Conservation (phyloP, 192 early-diverging fungal genomes). For the Gamsiella multidivaricata region DNA sequence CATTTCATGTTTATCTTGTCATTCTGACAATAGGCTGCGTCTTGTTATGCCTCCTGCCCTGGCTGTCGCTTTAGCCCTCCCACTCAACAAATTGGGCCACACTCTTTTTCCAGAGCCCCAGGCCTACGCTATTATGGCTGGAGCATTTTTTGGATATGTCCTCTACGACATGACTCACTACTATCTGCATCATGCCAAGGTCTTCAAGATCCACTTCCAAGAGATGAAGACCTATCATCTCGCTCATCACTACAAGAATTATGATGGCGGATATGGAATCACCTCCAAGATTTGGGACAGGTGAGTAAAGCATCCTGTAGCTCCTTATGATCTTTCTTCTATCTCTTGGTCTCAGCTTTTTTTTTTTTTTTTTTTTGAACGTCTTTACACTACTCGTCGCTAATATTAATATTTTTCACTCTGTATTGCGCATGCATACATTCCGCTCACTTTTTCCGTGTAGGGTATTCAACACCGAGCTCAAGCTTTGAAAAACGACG, state of each 20-base stretch:
- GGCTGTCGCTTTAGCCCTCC: constrained; percentile 72
- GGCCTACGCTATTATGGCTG: constrained; percentile 77
- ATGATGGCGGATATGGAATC: constrained; percentile 88
- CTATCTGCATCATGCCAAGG: constrained; percentile 92
- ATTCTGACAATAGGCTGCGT: constrained; percentile 71
- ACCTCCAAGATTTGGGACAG: constrained; percentile 91
- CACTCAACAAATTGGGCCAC: constrained; percentile 64
- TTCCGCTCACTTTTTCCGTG: not conserved
- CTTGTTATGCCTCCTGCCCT: constrained; percentile 97
- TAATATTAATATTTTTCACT: not conserved
- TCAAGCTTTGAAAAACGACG: constrained; percentile 23
- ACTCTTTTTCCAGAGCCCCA: constrained; percentile 71
- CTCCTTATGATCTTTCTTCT: not conserved
- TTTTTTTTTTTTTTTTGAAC: not conserved
- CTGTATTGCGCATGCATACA: not conserved
- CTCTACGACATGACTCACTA: constrained; percentile 95
- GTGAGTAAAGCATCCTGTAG: constrained; percentile 7
- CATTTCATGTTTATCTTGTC: not conserved
- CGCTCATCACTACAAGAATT: constrained; percentile 96
- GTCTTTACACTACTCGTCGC: not conserved
- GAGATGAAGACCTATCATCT: constrained; percentile 96
- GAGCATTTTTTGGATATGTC: constrained; percentile 84
- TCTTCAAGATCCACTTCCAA: constrained; percentile 74
- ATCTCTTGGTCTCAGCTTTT: not conserved
- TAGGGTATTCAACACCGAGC: constrained; percentile 47